These are phyloP conservation scores for Cyberlindnera xishuangbannaensis DNA, from an alignment of 805 yeast species.

Conservation along the genomic window DNA sequence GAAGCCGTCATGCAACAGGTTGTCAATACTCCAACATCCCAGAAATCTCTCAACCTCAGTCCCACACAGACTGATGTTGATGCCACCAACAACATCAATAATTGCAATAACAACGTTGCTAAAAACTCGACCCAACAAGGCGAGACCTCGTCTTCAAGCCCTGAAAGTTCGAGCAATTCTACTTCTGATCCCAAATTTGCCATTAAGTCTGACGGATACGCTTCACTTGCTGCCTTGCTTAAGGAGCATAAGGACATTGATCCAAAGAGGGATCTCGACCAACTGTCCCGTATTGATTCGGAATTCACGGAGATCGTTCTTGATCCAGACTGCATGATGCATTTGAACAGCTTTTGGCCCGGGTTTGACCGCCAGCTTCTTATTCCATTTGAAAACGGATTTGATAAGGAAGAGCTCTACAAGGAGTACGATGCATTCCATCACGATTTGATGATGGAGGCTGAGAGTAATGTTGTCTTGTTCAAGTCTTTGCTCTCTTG, in stretches of 20 bases:
- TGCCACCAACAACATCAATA: too few species aligned
- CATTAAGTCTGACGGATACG: constrained; percentile 15
- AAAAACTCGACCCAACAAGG: too few species aligned
- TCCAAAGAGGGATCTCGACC: constrained; percentile 14
- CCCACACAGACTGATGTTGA: not conserved
- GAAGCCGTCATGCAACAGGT: not conserved
- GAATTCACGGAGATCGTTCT: constrained; percentile 21
- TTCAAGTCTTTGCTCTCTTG: constrained; percentile 21
- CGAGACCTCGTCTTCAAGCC: too few species aligned
- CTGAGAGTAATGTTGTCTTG: constrained; percentile 20
- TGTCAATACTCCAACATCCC: too few species aligned
- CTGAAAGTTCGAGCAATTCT: too few species aligned
- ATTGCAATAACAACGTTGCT: too few species aligned
- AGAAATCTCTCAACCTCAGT: too few species aligned
- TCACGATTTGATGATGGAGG: constrained; percentile 16
- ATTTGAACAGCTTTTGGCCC: constrained; percentile 20
- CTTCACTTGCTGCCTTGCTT: constrained; percentile 12
- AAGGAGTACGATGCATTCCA: constrained; percentile 20
- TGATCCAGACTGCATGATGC: constrained; percentile 20
- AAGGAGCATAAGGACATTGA: constrained; percentile 17
- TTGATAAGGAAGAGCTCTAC: constrained; percentile 20
- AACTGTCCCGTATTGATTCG: constrained; percentile 14
- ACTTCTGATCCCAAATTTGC: constrained; percentile 12
- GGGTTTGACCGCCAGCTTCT: constrained; percentile 6
- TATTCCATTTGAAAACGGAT: constrained; percentile 12